Evolutionary conservation across 225 moss, liverwort and hornwort species (phyloP).

Genomic region (Marchantia polymorpha): DNA sequence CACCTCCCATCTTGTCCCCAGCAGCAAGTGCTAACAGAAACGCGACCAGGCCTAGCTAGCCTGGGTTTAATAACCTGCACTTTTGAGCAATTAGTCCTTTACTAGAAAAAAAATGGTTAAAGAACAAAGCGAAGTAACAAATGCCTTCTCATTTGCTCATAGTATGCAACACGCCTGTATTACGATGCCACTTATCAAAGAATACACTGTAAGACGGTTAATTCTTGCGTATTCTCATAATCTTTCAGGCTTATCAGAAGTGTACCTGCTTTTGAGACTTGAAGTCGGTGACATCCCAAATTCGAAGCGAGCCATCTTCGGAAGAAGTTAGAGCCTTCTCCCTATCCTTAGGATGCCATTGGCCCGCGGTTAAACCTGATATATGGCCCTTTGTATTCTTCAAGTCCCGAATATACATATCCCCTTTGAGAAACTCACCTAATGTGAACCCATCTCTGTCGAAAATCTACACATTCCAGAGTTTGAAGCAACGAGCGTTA

Average conservation of each 20-base stretch:
- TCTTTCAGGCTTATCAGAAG: not conserved
- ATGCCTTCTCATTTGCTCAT: not conserved
- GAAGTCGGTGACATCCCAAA: constrained; percentile 98
- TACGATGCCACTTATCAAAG: not conserved
- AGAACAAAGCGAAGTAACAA: not conserved
- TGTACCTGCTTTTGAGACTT: constrained; percentile 91
- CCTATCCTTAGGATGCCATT: constrained; percentile 96
- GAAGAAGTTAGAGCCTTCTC: constrained; percentile 93
- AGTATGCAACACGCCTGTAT: not conserved
- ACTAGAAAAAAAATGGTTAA: not conserved
- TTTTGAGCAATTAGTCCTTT: not conserved
- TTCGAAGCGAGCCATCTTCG: constrained; percentile 95
- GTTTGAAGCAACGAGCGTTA: not conserved
- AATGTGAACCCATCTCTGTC: constrained; percentile 93
- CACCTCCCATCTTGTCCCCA: constrained; percentile 93
- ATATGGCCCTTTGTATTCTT: constrained; percentile 99
- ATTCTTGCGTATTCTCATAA: not conserved
- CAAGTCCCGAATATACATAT: constrained; percentile 97
- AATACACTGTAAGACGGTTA: too few relatives aligned
- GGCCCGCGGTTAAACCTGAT: constrained; percentile 92
- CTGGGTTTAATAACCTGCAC: constrained; percentile 95
- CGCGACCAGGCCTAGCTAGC: constrained; percentile 91
- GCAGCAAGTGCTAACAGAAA: constrained; percentile 81
- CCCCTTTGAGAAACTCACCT: constrained; percentile 95
- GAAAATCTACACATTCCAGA: constrained; percentile 51